Conservation (phyloP, 83 land plant species). For the Isoetes engelmannii region DNA sequence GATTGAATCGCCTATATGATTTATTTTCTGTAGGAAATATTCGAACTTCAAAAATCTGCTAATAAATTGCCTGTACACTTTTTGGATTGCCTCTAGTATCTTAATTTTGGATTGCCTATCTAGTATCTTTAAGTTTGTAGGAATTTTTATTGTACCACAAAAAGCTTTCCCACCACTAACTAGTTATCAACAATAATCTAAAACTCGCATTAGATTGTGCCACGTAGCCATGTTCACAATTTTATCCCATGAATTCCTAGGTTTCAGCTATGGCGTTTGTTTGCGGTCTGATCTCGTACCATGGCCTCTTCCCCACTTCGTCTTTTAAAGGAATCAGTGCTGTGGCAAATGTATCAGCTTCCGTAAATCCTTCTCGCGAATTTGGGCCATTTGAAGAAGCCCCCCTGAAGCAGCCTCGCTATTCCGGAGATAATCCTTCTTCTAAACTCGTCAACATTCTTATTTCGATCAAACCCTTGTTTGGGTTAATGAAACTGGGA, state of each 20-base stretch:
- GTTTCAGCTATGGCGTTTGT: background rate
- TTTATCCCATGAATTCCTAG: background rate
- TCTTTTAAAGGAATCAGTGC: background rate
- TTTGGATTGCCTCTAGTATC: no score
- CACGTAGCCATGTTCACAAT: background rate
- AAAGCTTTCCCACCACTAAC: no score
- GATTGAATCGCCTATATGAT: no score
- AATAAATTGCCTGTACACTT: no score
- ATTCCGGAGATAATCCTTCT: background rate
- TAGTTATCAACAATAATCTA: slow-evolving; percentile 2
- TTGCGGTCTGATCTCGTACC: background rate
- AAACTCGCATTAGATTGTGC: background rate
- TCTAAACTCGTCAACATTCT: background rate
- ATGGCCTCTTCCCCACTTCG: background rate
- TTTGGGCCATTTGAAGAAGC: slow-evolving; percentile 2
- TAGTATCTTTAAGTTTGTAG: no score
- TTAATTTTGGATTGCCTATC: no score
- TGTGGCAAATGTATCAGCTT: background rate
- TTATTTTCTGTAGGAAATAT: no score
- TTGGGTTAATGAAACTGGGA: background rate
- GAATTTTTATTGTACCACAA: no score
- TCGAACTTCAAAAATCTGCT: no score
- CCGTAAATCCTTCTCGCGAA: background rate
- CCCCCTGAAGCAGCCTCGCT: background rate
- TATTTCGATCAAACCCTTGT: background rate